phyloP scores from a whole-genome alignment of 495 filamentous ascomycete genomes.

The Trichocladium antarcticum region DNA sequence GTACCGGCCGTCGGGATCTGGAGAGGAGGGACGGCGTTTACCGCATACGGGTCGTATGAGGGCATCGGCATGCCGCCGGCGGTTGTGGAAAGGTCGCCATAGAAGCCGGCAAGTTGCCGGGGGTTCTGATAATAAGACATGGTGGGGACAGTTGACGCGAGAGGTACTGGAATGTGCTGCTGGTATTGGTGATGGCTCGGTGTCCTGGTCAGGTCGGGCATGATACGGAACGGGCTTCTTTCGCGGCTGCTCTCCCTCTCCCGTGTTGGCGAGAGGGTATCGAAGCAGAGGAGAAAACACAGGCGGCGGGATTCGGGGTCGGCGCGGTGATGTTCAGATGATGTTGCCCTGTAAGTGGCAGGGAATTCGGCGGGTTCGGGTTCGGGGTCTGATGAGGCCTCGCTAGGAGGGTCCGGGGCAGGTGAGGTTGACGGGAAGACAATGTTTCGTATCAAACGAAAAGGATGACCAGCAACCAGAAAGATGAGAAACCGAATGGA shows the following conservation, averaged over 20 bases:
- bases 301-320: neutral
- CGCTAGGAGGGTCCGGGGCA: constrained; percentile 5
- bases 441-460: constrained; percentile 39
- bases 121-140: constrained; percentile 26
- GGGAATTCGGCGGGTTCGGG: neutral
- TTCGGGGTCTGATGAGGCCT: constrained; percentile 8
- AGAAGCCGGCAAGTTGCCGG: constrained; percentile 20
- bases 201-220: constrained; percentile 26
- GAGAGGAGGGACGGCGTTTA: constrained; percentile 26
- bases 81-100: constrained; percentile 21
- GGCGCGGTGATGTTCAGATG: constrained; percentile 4
- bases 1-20: constrained; percentile 21
- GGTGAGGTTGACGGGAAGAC: neutral
- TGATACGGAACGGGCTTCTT: constrained; percentile 10
- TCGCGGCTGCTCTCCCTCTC: constrained; percentile 5
- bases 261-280: neutral
- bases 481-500: constrained; percentile 14
- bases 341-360: constrained; percentile 10
- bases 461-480: constrained; percentile 26
- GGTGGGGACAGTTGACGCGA: constrained; percentile 9
- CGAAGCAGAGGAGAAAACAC: too few relatives aligned
- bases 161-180: constrained; percentile 16
- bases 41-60: constrained; percentile 31
- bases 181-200: constrained; percentile 26
- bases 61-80: constrained; percentile 19